phyloP scores from a whole-genome alignment of 2,329 filamentous ascomycete species.

The Monilinia vaccinii-corymbosi region DNA sequence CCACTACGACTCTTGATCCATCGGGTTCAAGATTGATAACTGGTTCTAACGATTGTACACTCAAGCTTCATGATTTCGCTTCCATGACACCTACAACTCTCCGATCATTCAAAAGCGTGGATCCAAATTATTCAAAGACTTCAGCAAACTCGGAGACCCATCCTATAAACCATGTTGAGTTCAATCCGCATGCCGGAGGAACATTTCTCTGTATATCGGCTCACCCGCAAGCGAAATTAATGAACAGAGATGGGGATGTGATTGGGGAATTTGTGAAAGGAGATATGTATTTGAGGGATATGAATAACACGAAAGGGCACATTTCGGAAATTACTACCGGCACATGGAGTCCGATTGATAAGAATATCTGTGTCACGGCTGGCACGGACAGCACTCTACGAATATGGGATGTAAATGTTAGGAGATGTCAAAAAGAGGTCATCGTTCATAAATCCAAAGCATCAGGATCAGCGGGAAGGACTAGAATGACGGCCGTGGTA shows the following conservation, averaged over 20 bases:
- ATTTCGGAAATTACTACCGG: constrained; percentile 84
- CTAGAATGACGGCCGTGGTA: constrained; percentile 84
- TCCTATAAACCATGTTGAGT: constrained; percentile 76
- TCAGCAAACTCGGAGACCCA: constrained; percentile 71
- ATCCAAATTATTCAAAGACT: constrained; percentile 71
- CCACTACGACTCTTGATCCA: constrained; percentile 74
- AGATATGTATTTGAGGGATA: constrained; percentile 95
- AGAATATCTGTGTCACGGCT: constrained; percentile 78
- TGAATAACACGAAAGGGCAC: constrained; percentile 96
- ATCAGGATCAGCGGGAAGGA: constrained; percentile 80
- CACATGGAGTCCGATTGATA: constrained; percentile 83
- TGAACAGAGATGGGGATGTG: constrained; percentile 80
- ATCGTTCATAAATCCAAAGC: constrained; percentile 92
- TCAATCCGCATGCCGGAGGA: constrained; percentile 72
- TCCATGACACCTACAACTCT: constrained; percentile 93
- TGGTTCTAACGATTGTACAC: constrained; percentile 81
- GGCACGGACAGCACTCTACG: constrained; percentile 91
- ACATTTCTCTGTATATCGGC: constrained; percentile 82
- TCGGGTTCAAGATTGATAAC: constrained; percentile 78
- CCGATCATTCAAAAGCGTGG: constrained; percentile 84
- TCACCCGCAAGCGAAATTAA: constrained; percentile 80
- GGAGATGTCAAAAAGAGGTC: constrained; percentile 81
- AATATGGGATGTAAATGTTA: constrained; percentile 95
- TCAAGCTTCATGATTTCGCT: constrained; percentile 92
- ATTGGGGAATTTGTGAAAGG: constrained; percentile 89